These are phyloP conservation scores for Leishmania aethiopica DNA, from an alignment of 208 protist species.

Conservation along the genomic window DNA sequence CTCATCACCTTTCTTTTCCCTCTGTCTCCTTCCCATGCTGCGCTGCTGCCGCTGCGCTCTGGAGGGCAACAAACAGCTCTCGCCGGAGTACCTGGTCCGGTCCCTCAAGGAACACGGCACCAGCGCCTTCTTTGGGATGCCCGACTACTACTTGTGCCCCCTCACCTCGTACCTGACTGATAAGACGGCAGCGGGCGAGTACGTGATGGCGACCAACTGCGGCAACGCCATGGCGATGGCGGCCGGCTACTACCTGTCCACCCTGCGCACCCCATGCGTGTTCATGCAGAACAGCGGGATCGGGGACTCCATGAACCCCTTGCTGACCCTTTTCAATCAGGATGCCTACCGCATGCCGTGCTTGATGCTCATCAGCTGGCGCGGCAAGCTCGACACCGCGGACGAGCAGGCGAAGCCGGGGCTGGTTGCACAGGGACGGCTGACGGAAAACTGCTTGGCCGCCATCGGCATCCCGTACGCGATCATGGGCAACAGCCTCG, in stretches of 20 bases:
- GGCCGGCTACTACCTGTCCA: constrained; percentile 83
- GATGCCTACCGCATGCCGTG: constrained; percentile 83
- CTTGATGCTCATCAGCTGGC: constrained; percentile 83
- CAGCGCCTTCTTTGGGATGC: constrained; percentile 83
- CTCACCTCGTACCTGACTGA: constrained; percentile 82
- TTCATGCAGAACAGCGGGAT: constrained; percentile 84
- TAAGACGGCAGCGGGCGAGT: constrained; percentile 50
- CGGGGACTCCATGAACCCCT: constrained; percentile 77
- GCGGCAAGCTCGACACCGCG: constrained; percentile 55
- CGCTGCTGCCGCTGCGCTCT: constrained; percentile 1
- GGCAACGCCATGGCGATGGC: constrained; percentile 85
- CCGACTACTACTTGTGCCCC: constrained; percentile 82
- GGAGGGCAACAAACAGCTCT: constrained; percentile 27
- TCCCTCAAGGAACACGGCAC: constrained; percentile 46
- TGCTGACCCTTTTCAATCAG: constrained; percentile 65
- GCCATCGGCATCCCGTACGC: constrained; percentile 55
- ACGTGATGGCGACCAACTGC: constrained; percentile 83
- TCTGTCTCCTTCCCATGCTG: constrained; percentile 4
- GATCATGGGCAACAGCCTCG: constrained; percentile 57
- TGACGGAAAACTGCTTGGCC: constrained; percentile 58
- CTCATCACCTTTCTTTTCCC: constrained; percentile 4
- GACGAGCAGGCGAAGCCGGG: constrained; percentile 70
- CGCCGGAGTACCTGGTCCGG: constrained; percentile 49
- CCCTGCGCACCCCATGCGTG: constrained; percentile 62
- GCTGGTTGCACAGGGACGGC: constrained; percentile 67